Evolutionary conservation across 1,284 basidiomycete genomes (phyloP).

Genomic region (Neolentinus lepideus): DNA sequence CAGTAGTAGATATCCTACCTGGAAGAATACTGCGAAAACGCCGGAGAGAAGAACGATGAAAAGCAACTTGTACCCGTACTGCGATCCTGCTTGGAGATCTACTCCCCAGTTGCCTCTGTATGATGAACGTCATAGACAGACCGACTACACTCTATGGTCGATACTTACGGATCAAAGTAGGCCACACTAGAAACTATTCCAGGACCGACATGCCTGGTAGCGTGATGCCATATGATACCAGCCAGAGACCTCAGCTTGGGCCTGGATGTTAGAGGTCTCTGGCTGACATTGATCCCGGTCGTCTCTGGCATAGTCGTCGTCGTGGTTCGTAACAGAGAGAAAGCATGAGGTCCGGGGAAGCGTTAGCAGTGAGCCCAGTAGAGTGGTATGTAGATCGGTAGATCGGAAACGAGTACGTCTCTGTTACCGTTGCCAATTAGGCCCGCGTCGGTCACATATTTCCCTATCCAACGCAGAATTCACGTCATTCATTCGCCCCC

Average conservation of each 20-base stretch:
- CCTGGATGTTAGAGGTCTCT: neutral
- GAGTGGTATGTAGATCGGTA: neutral
- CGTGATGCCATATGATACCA: conserved; percentile 26
- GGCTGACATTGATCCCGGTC: neutral
- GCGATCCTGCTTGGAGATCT: conserved; percentile 66
- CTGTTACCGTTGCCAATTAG: neutral
- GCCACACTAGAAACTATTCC: conserved; percentile 46
- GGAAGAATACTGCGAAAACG: conserved; percentile 75
- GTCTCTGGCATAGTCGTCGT: neutral
- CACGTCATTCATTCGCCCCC: conserved; percentile 1
- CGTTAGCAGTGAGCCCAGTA: neutral
- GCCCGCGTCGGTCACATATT: no score
- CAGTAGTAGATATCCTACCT: conserved; percentile 34
- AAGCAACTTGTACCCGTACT: conserved; percentile 80
- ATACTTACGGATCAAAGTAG: conserved; percentile 46
- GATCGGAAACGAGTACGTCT: neutral
- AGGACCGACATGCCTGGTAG: conserved; percentile 37
- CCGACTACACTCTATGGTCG: neutral
- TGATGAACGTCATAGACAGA: neutral
- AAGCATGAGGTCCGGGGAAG: neutral
- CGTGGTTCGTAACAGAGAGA: neutral
- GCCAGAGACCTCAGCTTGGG: neutral
- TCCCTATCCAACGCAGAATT: neutral
- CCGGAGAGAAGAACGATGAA: conserved; percentile 84
- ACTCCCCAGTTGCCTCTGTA: conserved; percentile 70